Evolutionary conservation across 768 basidiomycete species (phyloP), one percentile per base, ranked within the genome.

Genomic region (Gloeophyllum trabeum): DNA sequence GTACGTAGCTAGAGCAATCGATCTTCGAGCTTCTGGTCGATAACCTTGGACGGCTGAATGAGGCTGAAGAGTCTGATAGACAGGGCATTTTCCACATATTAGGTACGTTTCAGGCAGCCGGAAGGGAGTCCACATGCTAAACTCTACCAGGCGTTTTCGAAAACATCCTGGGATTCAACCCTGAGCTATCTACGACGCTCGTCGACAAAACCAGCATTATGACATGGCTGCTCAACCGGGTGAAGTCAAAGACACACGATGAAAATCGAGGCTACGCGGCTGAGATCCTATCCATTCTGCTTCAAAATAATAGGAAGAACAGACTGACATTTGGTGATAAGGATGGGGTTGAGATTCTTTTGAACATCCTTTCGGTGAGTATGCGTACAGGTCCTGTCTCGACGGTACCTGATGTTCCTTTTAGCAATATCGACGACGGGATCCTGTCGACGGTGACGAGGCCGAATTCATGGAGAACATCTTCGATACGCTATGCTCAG

Each of bases 391-490:
- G 40, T 22, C 24, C 19, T 19, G n/a, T 35, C 36, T 14, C 13
- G 16, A 43, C 26, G 23, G 30, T 51, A 40, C 24, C 22, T 35
- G 42, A 32, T 39, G n/a, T n/a, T 14, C 30, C 35, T 18, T 42
- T 18, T 48, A 96, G 91, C 83, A 84, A 78, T 98, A 82, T 57
- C 81, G 93, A 32, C 73, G 75, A 55, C 72, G 78, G 43, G 87
- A 97, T 54, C 94, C 94, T 12, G 64, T 66, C 0, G 81, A 92
- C 48, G 71, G 81, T 5, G 96, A 98, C 47, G 96, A 99, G 62
- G 70, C 78, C 4, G 96, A 99, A 58, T 98, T 91, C 61, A 93
- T 98, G 92, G 96, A 98, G 57, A 98, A 99, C 59, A 54, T 90
- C 3, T 98, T 98, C 55, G 88, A 97, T 56, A 61, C 80, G 0